phyloP scores from a whole-genome alignment of 306 rosid species.

The Hippophae rhamnoides region DNA sequence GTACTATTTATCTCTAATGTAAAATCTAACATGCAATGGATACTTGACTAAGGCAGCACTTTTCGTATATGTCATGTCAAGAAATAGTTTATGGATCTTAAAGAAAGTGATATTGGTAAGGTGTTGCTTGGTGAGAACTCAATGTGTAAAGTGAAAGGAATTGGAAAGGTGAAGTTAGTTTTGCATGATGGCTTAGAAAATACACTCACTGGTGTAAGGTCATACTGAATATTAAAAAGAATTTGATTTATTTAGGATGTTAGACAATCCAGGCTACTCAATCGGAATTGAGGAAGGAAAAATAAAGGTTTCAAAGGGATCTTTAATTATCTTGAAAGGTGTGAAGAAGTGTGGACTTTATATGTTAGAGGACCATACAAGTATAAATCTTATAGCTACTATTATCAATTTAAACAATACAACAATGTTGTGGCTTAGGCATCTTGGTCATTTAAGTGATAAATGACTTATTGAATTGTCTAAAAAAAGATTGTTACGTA shows the following conservation, averaged over 20 bases:
- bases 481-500: neutral
- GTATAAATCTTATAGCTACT: neutral
- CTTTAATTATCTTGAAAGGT: neutral
- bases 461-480: neutral
- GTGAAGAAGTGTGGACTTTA: neutral
- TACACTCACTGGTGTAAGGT: neutral
- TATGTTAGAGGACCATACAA: neutral
- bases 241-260: neutral
- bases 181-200: neutral
- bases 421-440: neutral
- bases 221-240: neutral
- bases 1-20: too few species aligned
- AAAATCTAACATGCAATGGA: neutral
- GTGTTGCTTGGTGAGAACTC: neutral
- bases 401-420: neutral
- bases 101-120: neutral
- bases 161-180: neutral
- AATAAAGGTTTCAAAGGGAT: neutral
- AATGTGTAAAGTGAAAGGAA: neutral
- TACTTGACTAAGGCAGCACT: neutral
- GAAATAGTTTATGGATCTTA: neutral
- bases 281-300: neutral
- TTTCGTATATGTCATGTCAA: neutral
- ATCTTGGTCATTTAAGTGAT: neutral
- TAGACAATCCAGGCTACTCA: neutral